Percentiles rank a stretch among this genome's conserved stretches.
Evolutionary conservation across 257 asterid species (phyloP).

Genomic region (Solanum gandarillasii): DNA sequence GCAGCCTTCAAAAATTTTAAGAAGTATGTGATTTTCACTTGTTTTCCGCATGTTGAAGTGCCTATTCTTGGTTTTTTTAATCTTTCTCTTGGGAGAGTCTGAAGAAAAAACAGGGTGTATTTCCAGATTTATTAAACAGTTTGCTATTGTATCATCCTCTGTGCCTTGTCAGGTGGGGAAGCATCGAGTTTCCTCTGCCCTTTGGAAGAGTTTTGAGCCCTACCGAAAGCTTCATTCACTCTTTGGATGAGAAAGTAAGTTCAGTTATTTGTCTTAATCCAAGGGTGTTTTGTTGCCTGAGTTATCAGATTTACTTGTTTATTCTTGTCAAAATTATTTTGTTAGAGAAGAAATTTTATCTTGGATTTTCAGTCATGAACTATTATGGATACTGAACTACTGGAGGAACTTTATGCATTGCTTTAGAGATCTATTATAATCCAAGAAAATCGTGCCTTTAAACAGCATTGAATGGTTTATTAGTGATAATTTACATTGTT

Average conservation of each 20-base stretch:
- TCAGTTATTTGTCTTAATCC: neutral
- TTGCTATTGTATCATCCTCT: neutral
- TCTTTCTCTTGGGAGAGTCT: neutral
- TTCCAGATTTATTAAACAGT: neutral
- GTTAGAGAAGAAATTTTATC: neutral
- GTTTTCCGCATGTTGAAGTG: neutral
- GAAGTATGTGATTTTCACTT: constrained; percentile 35
- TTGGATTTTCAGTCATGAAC: neutral
- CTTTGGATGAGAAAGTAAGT: constrained; percentile 76
- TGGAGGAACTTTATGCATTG: neutral
- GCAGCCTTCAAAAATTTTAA: constrained; percentile 87
- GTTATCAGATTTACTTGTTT: neutral
- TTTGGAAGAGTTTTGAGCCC: constrained; percentile 90
- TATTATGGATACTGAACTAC: neutral
- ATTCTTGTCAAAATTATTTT: neutral
- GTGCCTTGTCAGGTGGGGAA: constrained; percentile 56
- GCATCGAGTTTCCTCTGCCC: constrained; percentile 75
- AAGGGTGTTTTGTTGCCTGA: neutral
- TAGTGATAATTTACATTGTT: neutral
- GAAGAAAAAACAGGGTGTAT: neutral
- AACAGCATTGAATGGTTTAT: neutral
- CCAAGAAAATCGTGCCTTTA: neutral
- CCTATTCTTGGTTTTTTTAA: neutral
- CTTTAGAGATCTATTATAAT: neutral
- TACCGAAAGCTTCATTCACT: constrained; percentile 72